Base-by-base conservation (phyloP, 345 rosid species). In the Cardamine resedifolia region DNA sequence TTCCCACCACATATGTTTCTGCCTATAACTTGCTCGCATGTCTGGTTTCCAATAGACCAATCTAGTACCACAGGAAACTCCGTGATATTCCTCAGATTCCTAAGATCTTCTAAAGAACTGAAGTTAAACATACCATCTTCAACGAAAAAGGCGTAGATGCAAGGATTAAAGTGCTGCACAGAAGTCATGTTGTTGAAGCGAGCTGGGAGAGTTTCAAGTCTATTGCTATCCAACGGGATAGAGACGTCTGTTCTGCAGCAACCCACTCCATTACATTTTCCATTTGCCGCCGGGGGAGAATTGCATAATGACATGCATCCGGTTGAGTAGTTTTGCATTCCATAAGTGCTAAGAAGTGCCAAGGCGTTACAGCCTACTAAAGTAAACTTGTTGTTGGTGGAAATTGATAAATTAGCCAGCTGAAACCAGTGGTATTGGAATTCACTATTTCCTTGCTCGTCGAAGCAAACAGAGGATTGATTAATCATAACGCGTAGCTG, bases 231-330 rank as follows among this genome's bases (percentile, higher is more conserved):
- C 11, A 31, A 10, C 0, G 82, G 70, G 48, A 80, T 48, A 0
- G 75, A 4, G 2, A 15, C 7, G 47, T 68, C 26, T 81, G 72
- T 43, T 7, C 3, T 43, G 26, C 87, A 83, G 21, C 82, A 84
- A 4, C 85, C 80, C 2, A 39, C 39, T 1, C 82, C 81, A n/a
- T 58, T 7, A 61, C 80, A 81, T 3, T 57, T 18, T n/a, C 66
- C 70, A 0, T 81, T 65, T 0, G 18, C 31, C 18, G 33, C 48
- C 18, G 60, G 58, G 0, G 18, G 27, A 5, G 33, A n/a, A 16
- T 26, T 0, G n/a, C 85, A 83, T 28, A 55, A 0, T 7, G 87
- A 81, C 50, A 77, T 15, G 63, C 85, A 77, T 6, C 83, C 82
- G n/a, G n/a, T n/a, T n/a, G n/a, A n/a, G 64, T 66, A 77, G 2